Conservation (phyloP, 2,329 filamentous ascomycete species). For the Aspergillus caelatus region DNA sequence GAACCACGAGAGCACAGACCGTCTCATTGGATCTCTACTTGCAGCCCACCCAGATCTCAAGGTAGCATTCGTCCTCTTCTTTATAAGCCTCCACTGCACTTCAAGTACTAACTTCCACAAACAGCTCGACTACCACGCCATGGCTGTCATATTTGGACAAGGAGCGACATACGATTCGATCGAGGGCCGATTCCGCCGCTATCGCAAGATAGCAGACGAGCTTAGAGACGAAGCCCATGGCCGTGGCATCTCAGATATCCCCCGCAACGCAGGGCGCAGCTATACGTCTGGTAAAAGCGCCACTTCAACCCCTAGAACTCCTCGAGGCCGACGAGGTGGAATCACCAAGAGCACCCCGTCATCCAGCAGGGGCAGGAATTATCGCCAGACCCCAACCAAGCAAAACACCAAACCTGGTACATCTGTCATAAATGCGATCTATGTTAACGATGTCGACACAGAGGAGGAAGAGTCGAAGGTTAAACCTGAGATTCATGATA, state of each 20-base stretch:
- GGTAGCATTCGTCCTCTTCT: slow-evolving; percentile 15
- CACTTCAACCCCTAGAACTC: slow-evolving; percentile 17
- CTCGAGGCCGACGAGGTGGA: slow-evolving; percentile 19
- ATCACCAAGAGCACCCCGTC: slow-evolving; percentile 19
- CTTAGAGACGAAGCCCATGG: slow-evolving; percentile 33
- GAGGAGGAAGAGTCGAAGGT: slow-evolving; percentile 10
- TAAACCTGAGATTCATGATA: slow-evolving; percentile 8
- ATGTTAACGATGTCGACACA: slow-evolving; percentile 12
- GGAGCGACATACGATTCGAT: slow-evolving; percentile 53
- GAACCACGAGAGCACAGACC: slow-evolving; percentile 23
- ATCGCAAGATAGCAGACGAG: slow-evolving; percentile 43
- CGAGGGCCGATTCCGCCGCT: slow-evolving; percentile 49
- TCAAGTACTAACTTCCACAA: neutral
- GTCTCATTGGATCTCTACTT: slow-evolving; percentile 31
- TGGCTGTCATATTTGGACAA: slow-evolving; percentile 49
- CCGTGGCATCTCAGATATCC: slow-evolving; percentile 16
- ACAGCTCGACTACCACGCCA: slow-evolving; percentile 49
- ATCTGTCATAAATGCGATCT: slow-evolving; percentile 19
- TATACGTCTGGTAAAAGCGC: neutral
- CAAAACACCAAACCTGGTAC: neutral
- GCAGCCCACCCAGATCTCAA: slow-evolving; percentile 31
- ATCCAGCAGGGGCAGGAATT: neutral
- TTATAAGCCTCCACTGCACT: too few species aligned
- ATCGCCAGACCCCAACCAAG: slow-evolving; percentile 9
- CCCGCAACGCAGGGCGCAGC: slow-evolving; percentile 11